These are phyloP conservation scores for Thelephora aurantiotincta DNA, from an alignment of 768 basidiomycete genomes.

Conservation along the genomic window DNA sequence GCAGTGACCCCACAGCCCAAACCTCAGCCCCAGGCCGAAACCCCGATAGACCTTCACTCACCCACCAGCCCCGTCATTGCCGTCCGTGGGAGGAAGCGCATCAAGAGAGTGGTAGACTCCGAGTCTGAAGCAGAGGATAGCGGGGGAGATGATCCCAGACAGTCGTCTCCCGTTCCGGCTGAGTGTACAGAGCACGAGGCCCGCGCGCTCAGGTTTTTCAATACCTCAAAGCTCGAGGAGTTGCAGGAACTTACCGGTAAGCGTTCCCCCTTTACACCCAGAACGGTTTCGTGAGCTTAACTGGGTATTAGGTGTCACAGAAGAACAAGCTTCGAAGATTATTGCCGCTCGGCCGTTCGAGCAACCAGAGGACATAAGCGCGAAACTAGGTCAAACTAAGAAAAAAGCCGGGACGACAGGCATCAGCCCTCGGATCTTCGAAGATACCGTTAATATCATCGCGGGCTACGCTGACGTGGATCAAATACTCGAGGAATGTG, in stretches of 20 bases:
- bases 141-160: conserved; percentile 27
- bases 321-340: conserved; percentile 70
- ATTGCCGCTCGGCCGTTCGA: conserved; percentile 67
- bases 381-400: conserved; percentile 72
- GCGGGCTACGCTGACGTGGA: conserved; percentile 82
- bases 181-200: conserved; percentile 24
- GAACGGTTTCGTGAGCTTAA: background rate
- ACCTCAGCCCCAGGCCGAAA: conserved; percentile 23
- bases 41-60: conserved; percentile 21
- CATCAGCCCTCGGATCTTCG: conserved; percentile 81
- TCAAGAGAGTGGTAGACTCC: conserved; percentile 51
- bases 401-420: conserved; percentile 75
- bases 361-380: conserved; percentile 60
- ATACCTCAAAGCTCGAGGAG: conserved; percentile 42
- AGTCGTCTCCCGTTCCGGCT: conserved; percentile 13
- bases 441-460: conserved; percentile 79
- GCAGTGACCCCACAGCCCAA: conserved; percentile 23
- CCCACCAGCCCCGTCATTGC: conserved; percentile 27
- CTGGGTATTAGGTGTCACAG: conserved; percentile 46
- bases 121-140: conserved; percentile 50
- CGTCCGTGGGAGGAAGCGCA: conserved; percentile 32
- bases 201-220: conserved; percentile 56
- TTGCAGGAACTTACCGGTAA: conserved; percentile 66
- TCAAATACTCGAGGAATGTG: conserved; percentile 76
- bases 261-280: conserved; percentile 9